Conservation (phyloP, 2,329 filamentous ascomycete genomes). For the Hypoxylon sp. region DNA sequence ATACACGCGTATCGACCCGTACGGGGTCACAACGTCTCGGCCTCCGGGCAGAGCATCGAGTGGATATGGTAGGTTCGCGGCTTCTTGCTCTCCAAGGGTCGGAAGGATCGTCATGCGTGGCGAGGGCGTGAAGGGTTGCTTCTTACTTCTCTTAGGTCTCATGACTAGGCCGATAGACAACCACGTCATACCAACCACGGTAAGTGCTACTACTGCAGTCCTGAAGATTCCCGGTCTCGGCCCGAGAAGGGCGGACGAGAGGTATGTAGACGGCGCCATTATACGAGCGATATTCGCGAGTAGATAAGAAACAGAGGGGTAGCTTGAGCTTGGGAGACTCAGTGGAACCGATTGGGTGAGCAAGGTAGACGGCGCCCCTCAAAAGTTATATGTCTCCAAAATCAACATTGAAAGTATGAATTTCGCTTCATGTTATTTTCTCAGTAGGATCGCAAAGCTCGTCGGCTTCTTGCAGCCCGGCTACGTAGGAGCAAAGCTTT, state of each 20-base stretch:
- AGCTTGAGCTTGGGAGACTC: not conserved
- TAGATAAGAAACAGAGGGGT: not conserved
- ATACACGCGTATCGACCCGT: constrained; percentile 79
- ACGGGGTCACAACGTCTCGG: constrained; percentile 76
- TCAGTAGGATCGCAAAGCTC: not conserved
- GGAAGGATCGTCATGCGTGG: constrained; percentile 22
- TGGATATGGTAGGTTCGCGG: constrained; percentile 69
- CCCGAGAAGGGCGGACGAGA: constrained; percentile 4
- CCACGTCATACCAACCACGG: constrained; percentile 3
- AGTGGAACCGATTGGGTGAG: not conserved
- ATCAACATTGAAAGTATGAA: not conserved
- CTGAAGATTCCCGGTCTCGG: constrained; percentile 1
- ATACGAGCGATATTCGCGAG: not conserved
- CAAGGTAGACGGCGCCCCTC: not conserved
- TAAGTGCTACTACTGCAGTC: constrained; percentile 5
- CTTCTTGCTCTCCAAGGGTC: constrained; percentile 14
- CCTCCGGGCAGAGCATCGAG: constrained; percentile 76
- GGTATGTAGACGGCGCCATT: constrained; percentile 7
- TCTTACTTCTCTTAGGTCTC: not conserved
- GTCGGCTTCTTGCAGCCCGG: not conserved
- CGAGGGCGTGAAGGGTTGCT: constrained; percentile 25
- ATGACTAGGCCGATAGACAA: constrained; percentile 7
- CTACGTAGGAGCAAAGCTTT: not conserved
- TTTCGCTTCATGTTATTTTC: not conserved
- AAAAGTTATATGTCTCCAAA: constrained; percentile 16